Evolutionary conservation across 176 grass and related monocot species (phyloP).

Genomic region (Ensete glaucum): DNA sequence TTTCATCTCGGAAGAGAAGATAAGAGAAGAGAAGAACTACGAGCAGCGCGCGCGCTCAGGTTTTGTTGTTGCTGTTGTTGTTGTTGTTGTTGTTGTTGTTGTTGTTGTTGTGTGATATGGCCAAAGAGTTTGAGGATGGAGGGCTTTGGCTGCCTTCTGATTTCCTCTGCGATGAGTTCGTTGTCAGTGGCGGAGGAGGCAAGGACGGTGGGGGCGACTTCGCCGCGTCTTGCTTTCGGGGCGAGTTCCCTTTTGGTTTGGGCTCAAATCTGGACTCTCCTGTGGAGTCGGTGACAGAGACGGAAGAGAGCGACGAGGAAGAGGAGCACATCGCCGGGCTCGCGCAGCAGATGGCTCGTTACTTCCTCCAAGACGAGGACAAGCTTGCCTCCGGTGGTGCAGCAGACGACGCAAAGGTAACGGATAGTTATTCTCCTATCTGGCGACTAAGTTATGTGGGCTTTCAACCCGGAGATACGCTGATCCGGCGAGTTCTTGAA

Average conservation of each 20-base stretch:
- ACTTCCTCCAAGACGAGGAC: slow-evolving; percentile 26
- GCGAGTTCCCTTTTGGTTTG: background rate
- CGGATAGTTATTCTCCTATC: too few species aligned
- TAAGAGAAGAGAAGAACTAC: background rate
- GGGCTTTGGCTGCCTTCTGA: slow-evolving; percentile 33
- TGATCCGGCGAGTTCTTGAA: background rate
- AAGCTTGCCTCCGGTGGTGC: background rate
- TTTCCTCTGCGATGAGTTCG: slow-evolving; percentile 25
- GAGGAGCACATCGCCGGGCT: slow-evolving; percentile 25
- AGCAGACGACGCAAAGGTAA: background rate
- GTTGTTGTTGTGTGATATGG: background rate
- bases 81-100: too few species aligned
- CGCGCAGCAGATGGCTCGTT: slow-evolving; percentile 20
- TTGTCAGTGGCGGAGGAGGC: background rate
- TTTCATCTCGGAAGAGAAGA: background rate
- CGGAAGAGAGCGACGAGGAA: slow-evolving; percentile 38
- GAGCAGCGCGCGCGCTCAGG: background rate
- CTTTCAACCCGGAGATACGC: background rate
- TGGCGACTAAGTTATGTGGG: too few species aligned
- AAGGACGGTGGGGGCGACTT: background rate
- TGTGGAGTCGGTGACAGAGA: slow-evolving; percentile 19
- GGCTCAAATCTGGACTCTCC: background rate
- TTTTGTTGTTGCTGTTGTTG: too few species aligned
- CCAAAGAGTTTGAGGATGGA: slow-evolving; percentile 3
- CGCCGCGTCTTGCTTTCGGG: too few species aligned